Evolutionary conservation across 1,284 basidiomycete species (phyloP), one percentile per base, ranked within the genome.

Genomic region (Taiwanofungus camphoratus): DNA sequence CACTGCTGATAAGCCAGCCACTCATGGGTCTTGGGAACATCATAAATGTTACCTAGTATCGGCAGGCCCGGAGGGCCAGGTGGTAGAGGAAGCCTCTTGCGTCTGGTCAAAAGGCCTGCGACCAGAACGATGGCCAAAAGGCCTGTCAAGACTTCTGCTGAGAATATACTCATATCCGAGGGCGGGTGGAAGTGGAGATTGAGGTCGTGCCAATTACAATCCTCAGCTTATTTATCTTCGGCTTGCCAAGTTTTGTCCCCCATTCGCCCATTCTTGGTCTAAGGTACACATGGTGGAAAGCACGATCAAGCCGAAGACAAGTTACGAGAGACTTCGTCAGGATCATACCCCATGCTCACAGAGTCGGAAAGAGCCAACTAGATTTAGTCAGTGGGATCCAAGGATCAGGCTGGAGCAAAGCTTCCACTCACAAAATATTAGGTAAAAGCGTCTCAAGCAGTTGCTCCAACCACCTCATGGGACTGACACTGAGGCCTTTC

Each of bases 1-100:
- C 58, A 60, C 16, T 48, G 39, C 15, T 48, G 11, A 21, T 55
- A 57, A 4, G 52, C 48, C 8, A 52, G 43, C 55, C 57, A 59
- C 43, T 52, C 52, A 36, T 48, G 50, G 20, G 50, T 41, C 36
- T 49, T 50, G 11, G 59, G 57, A 19, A 58, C 48, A 35, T 58
- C 54, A 36, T 59, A 52, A 15, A 57, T 34, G 32, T 59, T 61
- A 6, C 59, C 59, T 11, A 60, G 32, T 34, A 60, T 18, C 3
- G 57, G 59, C 19, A 52, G 36, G 5, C 56, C 56, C 27, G 42
- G 52, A 15, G 59, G 57, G 13, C 59, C 59, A n/a, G 56, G 57
- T 6, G 58, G 58, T 20, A 55, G 49, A 5, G 42, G 37, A 16
- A 40, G 48, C 19, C 46, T 35, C 38, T 41, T 41, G 19, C 46